Base-by-base conservation (phyloP, 768 basidiomycete species). In the Guyanaporus albipodus region DNA sequence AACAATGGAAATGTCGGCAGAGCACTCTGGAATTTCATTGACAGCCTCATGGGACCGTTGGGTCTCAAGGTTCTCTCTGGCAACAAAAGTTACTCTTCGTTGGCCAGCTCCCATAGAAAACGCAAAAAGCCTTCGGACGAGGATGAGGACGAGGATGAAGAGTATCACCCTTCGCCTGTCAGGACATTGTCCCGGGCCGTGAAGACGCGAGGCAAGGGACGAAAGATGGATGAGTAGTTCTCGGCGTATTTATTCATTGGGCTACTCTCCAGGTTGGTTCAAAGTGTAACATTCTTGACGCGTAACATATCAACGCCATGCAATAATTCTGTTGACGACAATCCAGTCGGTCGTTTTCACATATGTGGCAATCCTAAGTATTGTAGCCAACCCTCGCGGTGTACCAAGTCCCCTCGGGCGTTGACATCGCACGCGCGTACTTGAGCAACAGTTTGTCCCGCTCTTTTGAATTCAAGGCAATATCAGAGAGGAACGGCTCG, bases 381-480 rank as follows among this genome's bases (percentile, higher is more conserved):
- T 67, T 78, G 58, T 82, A 82, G 57, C 79, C 79, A 24, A 74
- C 77, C 52, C 87, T 71, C 1, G 86, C 76, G 2, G 85, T 87
- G 64, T 91, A 95, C 77, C 80, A 87, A 28, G 79, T 63, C 0
- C 85, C 85, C 10, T 78, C 73, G 0, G 73, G 59, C 42, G 87
- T 85, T 42, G 84, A 88, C 34, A 83, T 76, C 3, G 87, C 79
- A 37, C 94, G 73, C 28, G 89, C 89, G 59, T 86, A 89, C 69
- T 92, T 97, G 34, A 91, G 77, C 31, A 96, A 69, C 52, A 95
- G 62, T 63, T 85, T 91, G 62, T 98, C 94, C 32, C 88, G 75
- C 59, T 91, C 91, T 66, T 96, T 95, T 8, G 72, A 69, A 60
- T 90, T 83, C n/a, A 92, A 73, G 0, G 85, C 85, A 45, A 96